phyloP scores from a whole-genome alignment of 2,329 filamentous ascomycete genomes.

The Periconia digitata region DNA sequence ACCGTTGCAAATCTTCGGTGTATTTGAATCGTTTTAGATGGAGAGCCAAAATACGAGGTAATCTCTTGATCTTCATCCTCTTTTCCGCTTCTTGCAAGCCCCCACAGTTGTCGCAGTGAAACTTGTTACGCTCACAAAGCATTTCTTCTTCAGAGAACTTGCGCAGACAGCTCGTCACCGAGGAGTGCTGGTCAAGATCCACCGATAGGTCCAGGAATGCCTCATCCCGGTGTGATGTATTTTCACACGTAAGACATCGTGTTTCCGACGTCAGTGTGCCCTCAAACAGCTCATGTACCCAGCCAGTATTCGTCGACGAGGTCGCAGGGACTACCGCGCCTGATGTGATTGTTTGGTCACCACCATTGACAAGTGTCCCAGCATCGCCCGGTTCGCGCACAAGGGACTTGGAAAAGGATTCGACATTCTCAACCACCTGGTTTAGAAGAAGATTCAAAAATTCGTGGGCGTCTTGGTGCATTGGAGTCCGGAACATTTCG shows the following conservation, averaged over 20 bases:
- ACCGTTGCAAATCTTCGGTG: constrained; percentile 87
- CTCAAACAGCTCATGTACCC: constrained; percentile 98
- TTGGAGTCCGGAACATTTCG: constrained; percentile 94
- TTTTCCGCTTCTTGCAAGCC: constrained; percentile 97
- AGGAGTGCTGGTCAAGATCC: constrained; percentile 91
- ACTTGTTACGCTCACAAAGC: constrained; percentile 96
- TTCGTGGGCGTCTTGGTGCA: constrained; percentile 98
- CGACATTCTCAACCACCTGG: constrained; percentile 90
- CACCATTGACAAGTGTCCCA: constrained; percentile 11
- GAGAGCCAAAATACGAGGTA: constrained; percentile 87
- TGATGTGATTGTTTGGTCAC: constrained; percentile 20
- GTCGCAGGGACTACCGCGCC: constrained; percentile 21
- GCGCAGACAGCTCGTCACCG: constrained; percentile 89
- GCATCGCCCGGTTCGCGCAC: constrained; percentile 42
- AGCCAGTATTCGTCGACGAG: constrained; percentile 54
- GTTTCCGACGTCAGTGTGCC: constrained; percentile 94
- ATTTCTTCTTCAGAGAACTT: constrained; percentile 99
- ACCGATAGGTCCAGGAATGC: constrained; percentile 95
- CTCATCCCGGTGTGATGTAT: constrained; percentile 90
- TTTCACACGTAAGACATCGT: constrained; percentile 94
- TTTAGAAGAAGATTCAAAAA: constrained; percentile 96
- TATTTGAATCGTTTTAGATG: constrained; percentile 99
- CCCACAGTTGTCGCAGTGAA: constrained; percentile 96
- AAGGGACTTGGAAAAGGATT: constrained; percentile 74
- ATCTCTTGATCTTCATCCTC: constrained; percentile 96